phyloP scores from a whole-genome alignment of 495 filamentous ascomycete genomes.

The Chaetomium tenue region DNA sequence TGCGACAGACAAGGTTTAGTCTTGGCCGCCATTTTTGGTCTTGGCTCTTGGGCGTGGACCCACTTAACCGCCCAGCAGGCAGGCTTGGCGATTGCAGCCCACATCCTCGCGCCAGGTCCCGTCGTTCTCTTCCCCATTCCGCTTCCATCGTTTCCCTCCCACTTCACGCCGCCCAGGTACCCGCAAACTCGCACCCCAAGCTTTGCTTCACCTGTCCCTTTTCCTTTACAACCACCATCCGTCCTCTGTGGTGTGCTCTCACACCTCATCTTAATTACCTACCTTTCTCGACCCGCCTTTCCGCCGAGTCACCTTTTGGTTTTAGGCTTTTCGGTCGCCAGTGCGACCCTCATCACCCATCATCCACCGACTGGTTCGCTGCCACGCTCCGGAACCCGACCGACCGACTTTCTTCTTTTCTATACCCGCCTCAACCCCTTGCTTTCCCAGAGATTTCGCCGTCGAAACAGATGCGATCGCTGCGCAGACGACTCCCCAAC shows the following conservation, averaged over 20 bases:
- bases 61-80: conserved; percentile 27
- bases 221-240: not conserved
- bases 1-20: conserved; percentile 20
- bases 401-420: not conserved
- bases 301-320: not conserved
- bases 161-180: conserved; percentile 12
- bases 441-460: not conserved
- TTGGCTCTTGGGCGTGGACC: conserved; percentile 12
- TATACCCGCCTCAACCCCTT: not conserved
- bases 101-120: conserved; percentile 32
- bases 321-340: not conserved
- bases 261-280: not conserved
- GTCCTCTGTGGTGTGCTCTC: not conserved
- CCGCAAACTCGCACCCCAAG: not conserved
- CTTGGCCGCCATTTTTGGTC: conserved; percentile 12
- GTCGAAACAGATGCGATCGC: conserved; percentile 4
- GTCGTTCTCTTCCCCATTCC: conserved; percentile 27
- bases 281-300: not conserved
- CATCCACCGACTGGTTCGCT: not conserved
- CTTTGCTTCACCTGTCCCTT: too few relatives aligned
- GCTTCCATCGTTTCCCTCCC: conserved; percentile 11
- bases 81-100: conserved; percentile 27
- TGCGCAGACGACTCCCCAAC: not conserved
- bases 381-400: not conserved
- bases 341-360: not conserved